Conservation (phyloP, 441 rosid species). For the Brassica hybrid region DNA sequence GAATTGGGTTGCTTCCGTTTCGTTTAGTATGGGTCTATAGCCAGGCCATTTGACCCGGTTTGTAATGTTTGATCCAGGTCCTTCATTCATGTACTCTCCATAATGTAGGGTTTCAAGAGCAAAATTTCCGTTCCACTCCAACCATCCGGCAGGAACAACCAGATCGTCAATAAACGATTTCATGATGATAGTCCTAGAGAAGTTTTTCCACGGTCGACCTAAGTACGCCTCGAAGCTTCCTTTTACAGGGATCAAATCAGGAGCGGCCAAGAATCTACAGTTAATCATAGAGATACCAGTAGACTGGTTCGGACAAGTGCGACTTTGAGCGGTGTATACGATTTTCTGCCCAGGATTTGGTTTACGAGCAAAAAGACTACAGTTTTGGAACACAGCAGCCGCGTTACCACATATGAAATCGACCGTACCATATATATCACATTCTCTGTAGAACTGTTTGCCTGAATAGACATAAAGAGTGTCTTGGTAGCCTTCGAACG, state of each 20-base stretch:
- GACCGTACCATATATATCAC: conserved; percentile 54
- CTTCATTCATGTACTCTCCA: conserved; percentile 56
- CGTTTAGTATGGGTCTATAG: conserved; percentile 43
- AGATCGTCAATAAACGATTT: conserved; percentile 50
- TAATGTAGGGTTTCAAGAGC: conserved; percentile 50
- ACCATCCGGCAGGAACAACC: conserved; percentile 57
- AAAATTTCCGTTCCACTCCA: conserved; percentile 46
- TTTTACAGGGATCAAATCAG: conserved; percentile 52
- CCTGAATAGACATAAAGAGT: conserved; percentile 48
- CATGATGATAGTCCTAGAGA: conserved; percentile 52
- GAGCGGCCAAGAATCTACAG: conserved; percentile 52
- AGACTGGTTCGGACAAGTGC: conserved; percentile 38
- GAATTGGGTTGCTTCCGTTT: conserved; percentile 49
- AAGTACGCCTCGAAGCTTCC: conserved; percentile 42
- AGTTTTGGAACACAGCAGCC: conserved; percentile 53
- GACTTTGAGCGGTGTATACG: conserved; percentile 39
- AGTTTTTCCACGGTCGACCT: conserved; percentile 60
- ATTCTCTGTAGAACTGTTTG: conserved; percentile 55
- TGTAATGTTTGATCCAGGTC: conserved; percentile 50
- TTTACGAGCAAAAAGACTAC: conserved; percentile 19
- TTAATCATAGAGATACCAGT: conserved; percentile 55
- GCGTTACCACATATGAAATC: conserved; percentile 63
- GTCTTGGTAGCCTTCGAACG: conserved; percentile 58
- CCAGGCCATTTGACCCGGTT: conserved; percentile 63
- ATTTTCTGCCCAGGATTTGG: neutral